Evolutionary conservation across 2,329 filamentous ascomycete genomes (phyloP).

Genomic region (Trichoderma lentiforme): DNA sequence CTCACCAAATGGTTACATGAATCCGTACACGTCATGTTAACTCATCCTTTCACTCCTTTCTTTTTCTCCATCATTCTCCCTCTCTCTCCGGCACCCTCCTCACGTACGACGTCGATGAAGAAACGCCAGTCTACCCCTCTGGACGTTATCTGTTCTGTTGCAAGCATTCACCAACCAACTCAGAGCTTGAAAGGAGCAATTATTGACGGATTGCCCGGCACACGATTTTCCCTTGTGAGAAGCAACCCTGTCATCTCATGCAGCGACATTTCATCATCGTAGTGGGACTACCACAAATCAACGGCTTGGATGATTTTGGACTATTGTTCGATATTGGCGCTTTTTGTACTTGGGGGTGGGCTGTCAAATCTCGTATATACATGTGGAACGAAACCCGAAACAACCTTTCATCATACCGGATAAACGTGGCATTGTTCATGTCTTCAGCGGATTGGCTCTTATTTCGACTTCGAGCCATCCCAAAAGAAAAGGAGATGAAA

Average conservation of each 20-base stretch:
- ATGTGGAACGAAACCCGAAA: slow-evolving; percentile 29
- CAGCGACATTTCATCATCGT: slow-evolving; percentile 24
- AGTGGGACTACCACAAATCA: slow-evolving; percentile 29
- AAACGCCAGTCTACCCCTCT: background rate
- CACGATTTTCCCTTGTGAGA: background rate
- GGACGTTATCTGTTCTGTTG: background rate
- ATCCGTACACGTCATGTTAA: background rate
- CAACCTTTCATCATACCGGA: slow-evolving; percentile 37
- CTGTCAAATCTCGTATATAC: slow-evolving; percentile 33
- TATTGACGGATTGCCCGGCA: background rate
- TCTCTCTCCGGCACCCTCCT: background rate
- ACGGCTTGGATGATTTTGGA: slow-evolving; percentile 31
- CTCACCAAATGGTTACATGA: background rate
- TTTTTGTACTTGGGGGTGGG: slow-evolving; percentile 29
- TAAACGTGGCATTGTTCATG: slow-evolving; percentile 45
- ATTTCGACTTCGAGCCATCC: background rate
- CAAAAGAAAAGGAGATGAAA: background rate
- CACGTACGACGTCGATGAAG: background rate
- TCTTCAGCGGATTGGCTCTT: background rate
- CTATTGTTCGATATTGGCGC: slow-evolving; percentile 30
- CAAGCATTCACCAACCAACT: background rate
- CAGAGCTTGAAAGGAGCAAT: background rate
- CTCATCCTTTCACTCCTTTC: background rate
- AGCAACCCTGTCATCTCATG: slow-evolving; percentile 20
- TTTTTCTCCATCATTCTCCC: background rate